These are phyloP conservation scores for Aspergillus olivimuriae DNA, from an alignment of 495 filamentous ascomycete species.

Conservation along the genomic window DNA sequence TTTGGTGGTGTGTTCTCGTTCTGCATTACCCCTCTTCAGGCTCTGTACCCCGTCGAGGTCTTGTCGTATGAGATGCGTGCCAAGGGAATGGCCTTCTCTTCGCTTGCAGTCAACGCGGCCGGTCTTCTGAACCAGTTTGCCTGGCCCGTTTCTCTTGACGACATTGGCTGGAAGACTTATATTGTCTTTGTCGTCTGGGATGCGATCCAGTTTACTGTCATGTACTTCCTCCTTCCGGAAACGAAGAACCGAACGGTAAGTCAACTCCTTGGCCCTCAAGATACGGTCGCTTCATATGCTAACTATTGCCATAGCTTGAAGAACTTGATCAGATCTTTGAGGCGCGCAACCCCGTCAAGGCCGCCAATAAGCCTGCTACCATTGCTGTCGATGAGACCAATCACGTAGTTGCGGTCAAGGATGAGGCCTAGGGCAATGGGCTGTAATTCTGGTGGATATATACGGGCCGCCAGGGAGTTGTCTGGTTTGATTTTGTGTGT, in stretches of 20 bases:
- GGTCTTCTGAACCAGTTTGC: conserved; percentile 6
- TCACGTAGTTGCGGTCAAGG: not conserved
- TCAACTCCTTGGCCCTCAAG: not conserved
- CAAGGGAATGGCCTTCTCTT: conserved; percentile 51
- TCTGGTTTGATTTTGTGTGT: too few relatives aligned
- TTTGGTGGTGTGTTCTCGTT: conserved; percentile 4
- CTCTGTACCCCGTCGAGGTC: conserved; percentile 58
- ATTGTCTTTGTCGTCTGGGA: conserved; percentile 7
- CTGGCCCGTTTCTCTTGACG: not conserved
- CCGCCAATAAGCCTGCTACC: not conserved
- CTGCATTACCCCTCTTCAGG: conserved; percentile 45
- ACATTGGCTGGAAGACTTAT: conserved; percentile 6
- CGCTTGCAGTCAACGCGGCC: not conserved
- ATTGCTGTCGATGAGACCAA: not conserved
- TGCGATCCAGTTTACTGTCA: not conserved
- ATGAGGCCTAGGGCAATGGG: not conserved
- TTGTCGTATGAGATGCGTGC: conserved; percentile 51
- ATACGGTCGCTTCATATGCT: not conserved
- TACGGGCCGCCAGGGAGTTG: too few relatives aligned
- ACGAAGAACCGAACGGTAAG: conserved; percentile 5
- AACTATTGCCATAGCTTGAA: conserved; percentile 1
- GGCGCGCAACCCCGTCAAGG: conserved; percentile 1
- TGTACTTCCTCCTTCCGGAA: conserved; percentile 3
- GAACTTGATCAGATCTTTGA: conserved; percentile 8
- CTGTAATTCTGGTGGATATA: too few relatives aligned